These are phyloP conservation scores for Biscogniauxia mediterranea DNA, from an alignment of 2,329 filamentous ascomycete species.

Conservation along the genomic window DNA sequence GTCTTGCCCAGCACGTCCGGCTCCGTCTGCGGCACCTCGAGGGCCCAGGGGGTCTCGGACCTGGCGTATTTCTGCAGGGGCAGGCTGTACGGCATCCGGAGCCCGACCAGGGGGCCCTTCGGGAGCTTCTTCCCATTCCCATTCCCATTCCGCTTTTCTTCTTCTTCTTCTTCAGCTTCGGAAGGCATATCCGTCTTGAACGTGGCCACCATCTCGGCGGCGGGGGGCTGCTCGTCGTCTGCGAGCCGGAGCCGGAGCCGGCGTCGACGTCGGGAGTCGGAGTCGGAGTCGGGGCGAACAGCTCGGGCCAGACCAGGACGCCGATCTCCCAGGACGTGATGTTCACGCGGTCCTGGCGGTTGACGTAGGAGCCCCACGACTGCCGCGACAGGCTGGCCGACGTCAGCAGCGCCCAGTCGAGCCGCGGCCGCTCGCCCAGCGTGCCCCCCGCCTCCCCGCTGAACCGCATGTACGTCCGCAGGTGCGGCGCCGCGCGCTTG, in stretches of 20 bases:
- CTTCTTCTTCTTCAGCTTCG: not conserved
- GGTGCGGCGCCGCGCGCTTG: constrained; percentile 74
- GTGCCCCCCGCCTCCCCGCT: constrained; percentile 21
- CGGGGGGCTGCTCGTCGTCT: too few relatives aligned
- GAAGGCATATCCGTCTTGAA: constrained; percentile 61
- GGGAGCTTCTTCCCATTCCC: not conserved
- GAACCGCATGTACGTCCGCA: constrained; percentile 83
- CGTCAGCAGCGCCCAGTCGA: constrained; percentile 84
- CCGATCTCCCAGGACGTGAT: constrained; percentile 83
- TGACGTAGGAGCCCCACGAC: constrained; percentile 73
- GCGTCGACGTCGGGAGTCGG: too few relatives aligned
- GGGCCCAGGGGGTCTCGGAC: constrained; percentile 75
- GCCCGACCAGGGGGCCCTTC: constrained; percentile 51
- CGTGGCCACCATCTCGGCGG: constrained; percentile 62
- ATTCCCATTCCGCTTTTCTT: not conserved
- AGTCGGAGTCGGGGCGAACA: constrained; percentile 47
- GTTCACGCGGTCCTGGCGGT: constrained; percentile 58
- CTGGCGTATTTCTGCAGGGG: constrained; percentile 65
- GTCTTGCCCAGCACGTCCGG: constrained; percentile 57
- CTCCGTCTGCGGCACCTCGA: constrained; percentile 52
- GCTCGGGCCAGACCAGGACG: constrained; percentile 75
- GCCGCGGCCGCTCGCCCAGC: constrained; percentile 36
- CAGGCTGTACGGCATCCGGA: constrained; percentile 80
- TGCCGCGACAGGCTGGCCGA: constrained; percentile 92
- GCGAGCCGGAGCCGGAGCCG: too few relatives aligned